Conservation (phyloP, 768 basidiomycete species). For the Paxillus involutus region DNA sequence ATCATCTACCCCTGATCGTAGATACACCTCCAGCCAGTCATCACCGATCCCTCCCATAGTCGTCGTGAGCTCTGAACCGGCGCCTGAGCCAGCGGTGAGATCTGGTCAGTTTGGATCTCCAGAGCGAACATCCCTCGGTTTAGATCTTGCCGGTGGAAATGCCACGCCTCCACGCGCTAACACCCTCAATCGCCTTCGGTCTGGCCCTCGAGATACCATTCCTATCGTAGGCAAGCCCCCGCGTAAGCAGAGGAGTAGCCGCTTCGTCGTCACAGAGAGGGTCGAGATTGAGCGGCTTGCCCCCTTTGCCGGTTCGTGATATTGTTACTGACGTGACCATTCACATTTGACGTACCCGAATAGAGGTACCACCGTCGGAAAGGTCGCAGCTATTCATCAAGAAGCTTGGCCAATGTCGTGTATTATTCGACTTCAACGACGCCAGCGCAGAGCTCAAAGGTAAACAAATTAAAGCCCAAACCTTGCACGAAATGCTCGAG, state of each 20-base stretch:
- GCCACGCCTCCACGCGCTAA: conserved; percentile 65
- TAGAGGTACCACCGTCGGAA: conserved; percentile 88
- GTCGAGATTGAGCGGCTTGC: conserved; percentile 95
- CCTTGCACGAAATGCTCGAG: conserved; percentile 97
- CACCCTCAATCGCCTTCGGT: conserved; percentile 71
- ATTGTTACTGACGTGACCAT: conserved; percentile 7
- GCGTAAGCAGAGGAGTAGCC: conserved; percentile 94
- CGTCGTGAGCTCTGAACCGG: conserved; percentile 75
- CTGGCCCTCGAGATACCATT: conserved; percentile 93
- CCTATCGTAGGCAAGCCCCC: conserved; percentile 96
- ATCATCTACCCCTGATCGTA: conserved; percentile 55
- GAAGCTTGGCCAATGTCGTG: conserved; percentile 95
- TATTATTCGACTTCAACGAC: conserved; percentile 99
- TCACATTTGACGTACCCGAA: conserved; percentile 2
- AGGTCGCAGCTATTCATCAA: conserved; percentile 89
- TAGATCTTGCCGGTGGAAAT: conserved; percentile 45
- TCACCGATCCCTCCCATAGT: conserved; percentile 78
- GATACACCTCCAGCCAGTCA: conserved; percentile 42
- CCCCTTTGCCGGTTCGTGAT: conserved; percentile 70
- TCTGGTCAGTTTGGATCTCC: conserved; percentile 41
- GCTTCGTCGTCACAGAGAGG: conserved; percentile 94
- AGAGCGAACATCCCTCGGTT: conserved; percentile 46
- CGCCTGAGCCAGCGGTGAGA: conserved; percentile 47
- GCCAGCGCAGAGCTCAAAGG: conserved; percentile 93
- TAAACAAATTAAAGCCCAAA: conserved; percentile 98